Conservation (phyloP, 1,284 basidiomycete species). For the Pseudozyma flocculosa region DNA sequence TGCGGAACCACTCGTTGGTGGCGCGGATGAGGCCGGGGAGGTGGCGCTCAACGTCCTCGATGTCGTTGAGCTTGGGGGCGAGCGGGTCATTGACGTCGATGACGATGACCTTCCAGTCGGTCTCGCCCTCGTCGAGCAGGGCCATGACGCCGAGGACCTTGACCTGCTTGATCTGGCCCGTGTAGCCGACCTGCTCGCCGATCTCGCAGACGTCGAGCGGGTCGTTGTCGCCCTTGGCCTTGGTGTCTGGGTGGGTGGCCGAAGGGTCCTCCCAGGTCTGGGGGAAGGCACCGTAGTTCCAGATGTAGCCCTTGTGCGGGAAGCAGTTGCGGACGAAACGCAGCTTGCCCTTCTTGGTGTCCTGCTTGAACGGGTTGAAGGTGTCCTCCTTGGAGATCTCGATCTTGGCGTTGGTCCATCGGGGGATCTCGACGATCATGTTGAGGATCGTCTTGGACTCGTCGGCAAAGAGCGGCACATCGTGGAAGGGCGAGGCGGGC, state of each 20-base stretch:
- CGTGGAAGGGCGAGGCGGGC: conserved; percentile 56
- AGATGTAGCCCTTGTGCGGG: conserved; percentile 89
- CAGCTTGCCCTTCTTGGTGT: conserved; percentile 91
- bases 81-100: conserved; percentile 96
- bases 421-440: conserved; percentile 74
- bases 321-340: conserved; percentile 99
- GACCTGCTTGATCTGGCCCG: conserved; percentile 99
- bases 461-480: conserved; percentile 57
- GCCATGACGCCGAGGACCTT: conserved; percentile 99
- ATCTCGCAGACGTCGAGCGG: conserved; percentile 99
- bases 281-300: conserved; percentile 72
- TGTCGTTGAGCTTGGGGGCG: conserved; percentile 94
- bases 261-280: conserved; percentile 98
- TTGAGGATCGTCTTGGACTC: conserved; percentile 66
- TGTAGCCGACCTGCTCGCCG: conserved; percentile 95
- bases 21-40: conserved; percentile 81
- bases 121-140: conserved; percentile 62
- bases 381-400: conserved; percentile 96
- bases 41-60: conserved; percentile 98
- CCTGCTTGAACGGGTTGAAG: conserved; percentile 99
- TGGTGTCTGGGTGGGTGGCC: conserved; percentile 88
- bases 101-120: conserved; percentile 63
- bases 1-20: conserved; percentile 80
- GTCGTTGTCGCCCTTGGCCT: conserved; percentile 98
- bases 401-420: conserved; percentile 98